These are phyloP conservation scores for Trebouxia sp. DNA, from an alignment of 139 green algal species.

Conservation along the genomic window DNA sequence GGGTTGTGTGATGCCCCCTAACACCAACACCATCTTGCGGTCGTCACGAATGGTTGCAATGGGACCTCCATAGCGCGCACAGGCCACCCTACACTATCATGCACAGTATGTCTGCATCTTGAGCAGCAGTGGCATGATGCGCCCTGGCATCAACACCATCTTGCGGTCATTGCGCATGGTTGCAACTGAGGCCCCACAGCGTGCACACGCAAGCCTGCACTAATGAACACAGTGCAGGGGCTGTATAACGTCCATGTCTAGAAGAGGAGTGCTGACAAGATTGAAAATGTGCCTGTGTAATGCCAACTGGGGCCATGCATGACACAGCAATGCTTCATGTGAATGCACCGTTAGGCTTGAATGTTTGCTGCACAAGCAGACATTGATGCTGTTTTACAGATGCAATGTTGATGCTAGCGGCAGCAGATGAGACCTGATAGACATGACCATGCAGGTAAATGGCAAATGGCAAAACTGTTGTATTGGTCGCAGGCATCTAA, in stretches of 20 bases:
- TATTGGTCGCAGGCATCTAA: too few relatives aligned
- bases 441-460: too few relatives aligned
- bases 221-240: background rate
- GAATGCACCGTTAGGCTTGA: too few relatives aligned
- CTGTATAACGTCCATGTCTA: background rate
- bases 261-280: background rate
- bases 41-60: constrained; percentile 85
- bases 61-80: constrained; percentile 72
- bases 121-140: constrained; percentile 14
- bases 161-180: constrained; percentile 78
- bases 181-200: constrained; percentile 82
- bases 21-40: constrained; percentile 71
- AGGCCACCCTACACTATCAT: constrained; percentile 25
- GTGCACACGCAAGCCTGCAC: constrained; percentile 36
- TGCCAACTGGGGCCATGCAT: background rate
- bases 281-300: background rate
- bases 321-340: too few relatives aligned
- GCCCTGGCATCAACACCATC: constrained; percentile 40
- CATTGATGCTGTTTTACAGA: too few relatives aligned
- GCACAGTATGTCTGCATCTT: background rate
- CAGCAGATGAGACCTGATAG: too few relatives aligned
- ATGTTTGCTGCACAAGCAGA: too few relatives aligned
- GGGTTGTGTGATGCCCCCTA: constrained; percentile 41
- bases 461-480: too few relatives aligned
- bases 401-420: too few relatives aligned